Base-by-base conservation (phyloP, 176 grass and related monocot species). In the Ensete glaucum region DNA sequence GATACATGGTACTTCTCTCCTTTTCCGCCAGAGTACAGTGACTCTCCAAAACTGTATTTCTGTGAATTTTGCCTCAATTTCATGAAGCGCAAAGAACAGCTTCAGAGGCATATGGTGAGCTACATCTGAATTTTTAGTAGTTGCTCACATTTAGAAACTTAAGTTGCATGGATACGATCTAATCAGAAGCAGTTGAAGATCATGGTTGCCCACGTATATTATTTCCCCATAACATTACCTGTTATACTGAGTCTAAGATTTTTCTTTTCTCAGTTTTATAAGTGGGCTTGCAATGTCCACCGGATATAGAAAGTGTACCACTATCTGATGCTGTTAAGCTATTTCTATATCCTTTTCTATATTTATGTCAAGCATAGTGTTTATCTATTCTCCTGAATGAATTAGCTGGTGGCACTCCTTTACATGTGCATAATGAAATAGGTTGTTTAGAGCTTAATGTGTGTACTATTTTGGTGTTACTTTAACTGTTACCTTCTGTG, bases 1-100 rank as follows among this genome's bases (percentile, higher is more conserved):
- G 96, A 99, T 77, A 99, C 96, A 19, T 99, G 96, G 96, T 99
- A 99, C 83, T 99, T 95, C 81, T 99, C 96, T 62, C 96, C 96
- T 68, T 99, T 99, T 82, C 96, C 96, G 57, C 82, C 96, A 71
- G 96, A 91, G 77, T 95, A 99, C 58, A 99, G 91, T 73, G 96
- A 99, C 77, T 89, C 88, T 62, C 78, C 86, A 27, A 99, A 95
- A 81, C 82, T 99, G 26, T 99, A 84, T 69, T 99, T 99, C 68
- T 99, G 96, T 79, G 96, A 99, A 69, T 95, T 99, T 83, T 99
- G 96, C 79, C 96, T 99, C 69, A 99, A 91, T 80, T 99, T 99
- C 73, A 95, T 99, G 96, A 99, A 99, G 81, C 91, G 91, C 71
- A 99, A 99, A 76, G 96, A 99, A 81, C 96, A 99, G 76, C 91